Conservation (phyloP, 1,139 yeast genomes). For the Pichia terricola region DNA sequence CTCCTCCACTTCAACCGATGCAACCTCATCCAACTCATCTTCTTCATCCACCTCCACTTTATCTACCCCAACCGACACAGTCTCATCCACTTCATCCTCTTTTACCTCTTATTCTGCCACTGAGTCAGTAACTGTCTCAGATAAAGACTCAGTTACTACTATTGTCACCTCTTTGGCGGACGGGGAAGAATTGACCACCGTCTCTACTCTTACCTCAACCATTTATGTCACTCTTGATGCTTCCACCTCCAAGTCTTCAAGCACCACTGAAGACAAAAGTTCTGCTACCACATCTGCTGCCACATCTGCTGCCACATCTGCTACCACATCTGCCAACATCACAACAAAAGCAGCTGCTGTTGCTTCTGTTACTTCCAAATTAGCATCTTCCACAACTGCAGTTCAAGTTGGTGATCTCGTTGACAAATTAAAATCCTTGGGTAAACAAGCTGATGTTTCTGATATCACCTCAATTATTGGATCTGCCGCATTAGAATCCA, state of each 20-base stretch:
- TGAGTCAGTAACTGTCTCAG: too few relatives aligned
- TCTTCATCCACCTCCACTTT: not conserved
- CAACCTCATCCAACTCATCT: not conserved
- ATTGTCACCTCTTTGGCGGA: slow-evolving; percentile 1
- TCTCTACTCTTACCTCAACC: slow-evolving; percentile 23
- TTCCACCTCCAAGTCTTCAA: too few relatives aligned
- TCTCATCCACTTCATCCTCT: not conserved
- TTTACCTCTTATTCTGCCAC: not conserved
- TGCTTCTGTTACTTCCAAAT: slow-evolving; percentile 3
- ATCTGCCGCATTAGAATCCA: slow-evolving; percentile 6
- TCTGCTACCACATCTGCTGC: not conserved
- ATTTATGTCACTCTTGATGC: slow-evolving; percentile 15
- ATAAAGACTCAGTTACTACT: not conserved
- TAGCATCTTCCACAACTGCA: not conserved
- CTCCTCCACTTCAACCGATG: not conserved
- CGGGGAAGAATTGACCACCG: slow-evolving; percentile 20
- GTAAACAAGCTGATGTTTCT: slow-evolving; percentile 7
- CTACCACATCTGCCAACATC: slow-evolving; percentile 6
- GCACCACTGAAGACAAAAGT: slow-evolving; percentile 1
- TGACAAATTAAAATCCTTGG: slow-evolving; percentile 1
- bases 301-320: not conserved
- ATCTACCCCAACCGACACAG: not conserved
- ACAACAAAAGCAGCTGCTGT: slow-evolving; percentile 8
- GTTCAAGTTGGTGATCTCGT: not conserved
- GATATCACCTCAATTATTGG: slow-evolving; percentile 5